Base-by-base conservation (phyloP, 2,329 filamentous ascomycete genomes). In the Cadophora sp. region DNA sequence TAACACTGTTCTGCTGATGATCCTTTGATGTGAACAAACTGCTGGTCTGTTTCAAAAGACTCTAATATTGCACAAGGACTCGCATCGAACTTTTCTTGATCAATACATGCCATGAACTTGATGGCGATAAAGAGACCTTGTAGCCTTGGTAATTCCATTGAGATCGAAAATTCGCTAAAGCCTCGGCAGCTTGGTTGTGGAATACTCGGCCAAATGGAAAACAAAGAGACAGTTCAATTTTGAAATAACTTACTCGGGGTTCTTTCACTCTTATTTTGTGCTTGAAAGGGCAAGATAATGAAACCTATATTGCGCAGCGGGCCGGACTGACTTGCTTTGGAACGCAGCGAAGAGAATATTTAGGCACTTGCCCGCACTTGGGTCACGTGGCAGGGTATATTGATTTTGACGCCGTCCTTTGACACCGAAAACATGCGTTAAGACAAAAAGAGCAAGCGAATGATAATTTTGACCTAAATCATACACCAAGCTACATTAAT, bases 391-490 rank as follows among this genome's bases (percentile, higher is more conserved):
- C 27, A 7, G 1, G 36, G 11, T 39, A 4, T 4, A 39, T 9
- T 2, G 11, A 39, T 11, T 39, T 4, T 9, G 27, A 30, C 27
- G 6, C 6, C 27, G 3, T 30, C 27, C 27, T 30, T 30, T 6
- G 27, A 30, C 6, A 30, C 6, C 27, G 27, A 30, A 4, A 3
- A 39, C 36, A 0, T 39, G 36, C 36, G 7, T 13, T 9, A 8
- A 13, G 36, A 39, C 36, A 39, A 39, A 4, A 39, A 39, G 11
- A 39, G 36, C 36, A 39, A 16, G 22, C 13, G 22, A 51, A 51
- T 27, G 48, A 51, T 51, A 4, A 22, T 22, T 51, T 53, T 53
- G 14, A 53, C n/a, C 36, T 43, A 59, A 43, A 41, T 43, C 55
- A 59, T 27, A 27, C 50, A 33, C 7, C 50, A 53, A 53, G 50